Percentiles rank a stretch among this genome's conserved stretches.
phyloP scores from a whole-genome alignment of 768 basidiomycete species.

The Boletellus sp. region DNA sequence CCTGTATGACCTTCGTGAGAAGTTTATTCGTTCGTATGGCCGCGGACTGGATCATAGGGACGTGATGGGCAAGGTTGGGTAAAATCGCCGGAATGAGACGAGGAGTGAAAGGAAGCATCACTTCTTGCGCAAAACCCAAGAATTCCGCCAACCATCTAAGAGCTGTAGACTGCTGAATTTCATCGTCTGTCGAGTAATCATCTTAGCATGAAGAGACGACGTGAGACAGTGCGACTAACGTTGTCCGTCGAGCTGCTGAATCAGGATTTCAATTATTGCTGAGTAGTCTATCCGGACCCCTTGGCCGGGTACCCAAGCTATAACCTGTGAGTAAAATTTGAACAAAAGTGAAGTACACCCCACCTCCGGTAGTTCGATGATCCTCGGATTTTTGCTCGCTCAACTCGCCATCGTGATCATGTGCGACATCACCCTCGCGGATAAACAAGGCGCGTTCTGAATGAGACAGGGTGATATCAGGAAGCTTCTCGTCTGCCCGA shows the following conservation, averaged over 20 bases:
- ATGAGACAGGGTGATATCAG: slow-evolving; percentile 55
- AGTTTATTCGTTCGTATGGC: slow-evolving; percentile 85
- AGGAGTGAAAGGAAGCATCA: slow-evolving; percentile 93
- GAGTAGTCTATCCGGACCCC: slow-evolving; percentile 89
- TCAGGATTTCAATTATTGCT: slow-evolving; percentile 89
- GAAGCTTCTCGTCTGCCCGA: slow-evolving; percentile 48
- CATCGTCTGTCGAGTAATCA: slow-evolving; percentile 54
- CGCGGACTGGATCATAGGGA: slow-evolving; percentile 80
- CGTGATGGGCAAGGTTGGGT: slow-evolving; percentile 92
- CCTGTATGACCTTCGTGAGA: slow-evolving; percentile 81
- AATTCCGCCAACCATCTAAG: slow-evolving; percentile 92
- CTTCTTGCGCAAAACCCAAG: slow-evolving; percentile 80
- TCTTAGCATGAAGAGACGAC: slow-evolving; percentile 1
- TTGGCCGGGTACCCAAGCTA: slow-evolving; percentile 91
- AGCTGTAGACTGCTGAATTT: slow-evolving; percentile 93
- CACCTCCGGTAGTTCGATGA: slow-evolving; percentile 64
- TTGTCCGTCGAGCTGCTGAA: slow-evolving; percentile 79
- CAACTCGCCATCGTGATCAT: slow-evolving; percentile 39
- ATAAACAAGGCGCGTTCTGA: slow-evolving; percentile 58
- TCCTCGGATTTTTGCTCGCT: slow-evolving; percentile 46
- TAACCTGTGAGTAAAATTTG: slow-evolving; percentile 3
- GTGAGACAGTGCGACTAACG: slow-evolving; percentile 48
- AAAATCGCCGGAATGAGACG: slow-evolving; percentile 90
- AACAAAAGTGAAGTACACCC: slow-evolving; percentile 10
- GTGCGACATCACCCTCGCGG: slow-evolving; percentile 40